A percentile compares a stretch with the other conserved stretches of the same genome.
These are phyloP conservation scores for Tulasnella sp. DNA, from an alignment of 768 basidiomycete species.

Conservation along the genomic window DNA sequence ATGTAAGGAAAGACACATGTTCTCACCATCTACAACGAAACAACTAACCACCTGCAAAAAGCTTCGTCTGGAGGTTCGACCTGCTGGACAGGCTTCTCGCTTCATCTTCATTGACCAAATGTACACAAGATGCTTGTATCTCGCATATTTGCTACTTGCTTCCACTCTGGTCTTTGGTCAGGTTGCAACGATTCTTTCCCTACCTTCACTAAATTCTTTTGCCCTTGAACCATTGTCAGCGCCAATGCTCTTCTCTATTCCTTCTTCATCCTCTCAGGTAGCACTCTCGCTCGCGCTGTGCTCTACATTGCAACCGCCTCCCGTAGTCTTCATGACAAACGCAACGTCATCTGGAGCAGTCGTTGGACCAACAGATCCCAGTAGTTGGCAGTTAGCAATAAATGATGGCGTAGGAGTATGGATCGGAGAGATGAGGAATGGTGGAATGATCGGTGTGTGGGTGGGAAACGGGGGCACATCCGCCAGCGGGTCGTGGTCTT, in stretches of 20 bases:
- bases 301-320: conserved; percentile 16
- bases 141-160: too few relatives aligned
- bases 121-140: too few relatives aligned
- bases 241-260: conserved; percentile 23
- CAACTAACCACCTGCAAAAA: too few relatives aligned
- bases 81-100: too few relatives aligned
- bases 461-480: conserved; percentile 16
- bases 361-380: conserved; percentile 26
- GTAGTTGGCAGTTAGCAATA: conserved; percentile 30
- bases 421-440: conserved; percentile 34
- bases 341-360: conserved; percentile 23
- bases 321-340: conserved; percentile 49
- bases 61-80: too few relatives aligned
- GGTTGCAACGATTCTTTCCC: neutral
- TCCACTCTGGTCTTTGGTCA: too few relatives aligned
- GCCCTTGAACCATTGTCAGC: neutral
- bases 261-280: conserved; percentile 20
- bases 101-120: too few relatives aligned
- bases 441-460: conserved; percentile 42
- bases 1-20: too few relatives aligned
- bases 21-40: too few relatives aligned
- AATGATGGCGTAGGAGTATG: conserved; percentile 40
- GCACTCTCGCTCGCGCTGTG: conserved; percentile 29
- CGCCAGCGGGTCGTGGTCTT: conserved; percentile 30
- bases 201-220: conserved; percentile 9